Percentiles rank a stretch among this genome's conserved stretches.
phyloP scores from a whole-genome alignment of 306 rosid species.

The Cicer bijugum region DNA sequence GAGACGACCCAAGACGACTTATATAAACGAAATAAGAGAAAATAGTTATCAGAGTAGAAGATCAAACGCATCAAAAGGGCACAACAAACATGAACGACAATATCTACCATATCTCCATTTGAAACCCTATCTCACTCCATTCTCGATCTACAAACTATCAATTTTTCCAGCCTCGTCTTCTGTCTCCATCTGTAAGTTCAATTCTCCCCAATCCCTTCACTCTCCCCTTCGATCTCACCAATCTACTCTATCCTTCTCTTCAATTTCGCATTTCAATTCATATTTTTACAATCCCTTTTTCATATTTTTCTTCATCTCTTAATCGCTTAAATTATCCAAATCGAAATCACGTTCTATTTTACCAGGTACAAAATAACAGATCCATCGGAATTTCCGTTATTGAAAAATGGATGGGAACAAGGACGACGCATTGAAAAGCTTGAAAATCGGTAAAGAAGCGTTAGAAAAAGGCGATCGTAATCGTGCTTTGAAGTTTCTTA shows the following conservation, averaged over 20 bases:
- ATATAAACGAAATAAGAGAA: no score
- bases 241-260: not conserved
- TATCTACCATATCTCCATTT: not conserved
- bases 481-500: conserved; percentile 74
- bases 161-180: conserved; percentile 39
- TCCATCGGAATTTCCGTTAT: conserved; percentile 6
- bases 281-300: not conserved
- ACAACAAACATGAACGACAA: conserved; percentile 15
- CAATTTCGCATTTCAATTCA: conserved; percentile 2
- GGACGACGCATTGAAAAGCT: conserved; percentile 86
- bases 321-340: not conserved
- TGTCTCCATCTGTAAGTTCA: conserved; percentile 56
- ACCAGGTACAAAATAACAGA: conserved; percentile 19
- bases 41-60: no score
- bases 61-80: not conserved
- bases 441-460: conserved; percentile 78
- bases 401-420: conserved; percentile 87
- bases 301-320: not conserved
- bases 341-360: conserved; percentile 19
- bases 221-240: conserved; percentile 1
- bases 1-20: no score
- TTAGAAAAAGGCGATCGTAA: conserved; percentile 68
- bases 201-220: not conserved
- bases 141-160: not conserved
- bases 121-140: conserved; percentile 53